Percentiles rank a stretch among this genome's conserved stretches.
Conservation (phyloP, 148 eudicot species). For the Amaranthus palmeri region DNA sequence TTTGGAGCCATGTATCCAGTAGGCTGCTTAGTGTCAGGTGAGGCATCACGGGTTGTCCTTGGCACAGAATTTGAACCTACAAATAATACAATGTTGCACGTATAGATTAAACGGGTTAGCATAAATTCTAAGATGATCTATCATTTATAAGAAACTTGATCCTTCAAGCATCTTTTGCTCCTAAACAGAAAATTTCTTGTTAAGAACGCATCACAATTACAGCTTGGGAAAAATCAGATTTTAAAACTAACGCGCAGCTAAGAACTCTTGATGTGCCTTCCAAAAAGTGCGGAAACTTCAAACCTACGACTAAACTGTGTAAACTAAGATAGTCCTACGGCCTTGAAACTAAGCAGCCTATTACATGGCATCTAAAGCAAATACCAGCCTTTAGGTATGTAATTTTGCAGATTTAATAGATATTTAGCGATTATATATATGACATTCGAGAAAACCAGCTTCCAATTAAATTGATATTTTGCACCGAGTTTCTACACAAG, state of each 20-base stretch:
- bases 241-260: not conserved
- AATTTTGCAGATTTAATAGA: not conserved
- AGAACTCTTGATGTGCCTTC: not conserved
- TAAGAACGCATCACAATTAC: too few species aligned
- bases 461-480: not conserved
- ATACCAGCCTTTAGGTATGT: not conserved
- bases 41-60: conserved; percentile 68
- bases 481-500: not conserved
- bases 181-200: too few species aligned
- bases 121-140: not conserved
- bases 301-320: not conserved
- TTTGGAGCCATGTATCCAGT: conserved; percentile 60
- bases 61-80: conserved; percentile 70
- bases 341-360: not conserved
- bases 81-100: not conserved
- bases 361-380: not conserved
- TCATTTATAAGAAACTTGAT: not conserved
- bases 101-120: not conserved
- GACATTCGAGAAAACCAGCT: not conserved
- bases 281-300: not conserved
- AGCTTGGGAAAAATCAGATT: too few species aligned
- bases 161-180: not conserved
- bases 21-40: conserved; percentile 46
- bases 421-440: not conserved
- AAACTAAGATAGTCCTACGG: not conserved